phyloP scores from a whole-genome alignment of 140 eudicot species.

The Anethum foeniculum region DNA sequence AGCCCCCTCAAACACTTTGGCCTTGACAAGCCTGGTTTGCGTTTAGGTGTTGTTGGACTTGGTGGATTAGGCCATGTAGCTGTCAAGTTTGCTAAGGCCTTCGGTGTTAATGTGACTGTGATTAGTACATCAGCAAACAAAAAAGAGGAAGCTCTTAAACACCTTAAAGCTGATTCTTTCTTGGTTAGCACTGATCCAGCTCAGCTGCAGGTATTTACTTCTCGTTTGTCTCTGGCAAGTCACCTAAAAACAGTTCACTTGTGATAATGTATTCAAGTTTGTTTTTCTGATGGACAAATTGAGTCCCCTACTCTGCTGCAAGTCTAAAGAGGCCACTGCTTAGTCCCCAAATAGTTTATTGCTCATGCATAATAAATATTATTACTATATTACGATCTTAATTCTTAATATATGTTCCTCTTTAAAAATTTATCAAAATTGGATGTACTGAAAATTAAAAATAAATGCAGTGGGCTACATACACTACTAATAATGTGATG shows the following conservation, averaged over 20 bases:
- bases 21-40: constrained; percentile 19
- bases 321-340: too few relatives aligned
- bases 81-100: constrained; percentile 21
- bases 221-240: background rate
- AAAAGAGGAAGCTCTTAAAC: constrained; percentile 15
- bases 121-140: constrained; percentile 15
- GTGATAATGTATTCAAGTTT: background rate
- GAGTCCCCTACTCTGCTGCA: too few relatives aligned
- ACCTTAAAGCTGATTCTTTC: constrained; percentile 16
- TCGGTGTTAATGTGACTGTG: constrained; percentile 13
- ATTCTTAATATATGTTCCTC: too few relatives aligned
- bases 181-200: constrained; percentile 17
- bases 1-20: constrained; percentile 18
- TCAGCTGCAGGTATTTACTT: constrained; percentile 9
- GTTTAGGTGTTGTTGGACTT: constrained; percentile 15
- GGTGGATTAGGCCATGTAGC: constrained; percentile 22
- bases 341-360: too few relatives aligned
- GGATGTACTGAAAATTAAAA: too few relatives aligned
- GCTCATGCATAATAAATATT: too few relatives aligned
- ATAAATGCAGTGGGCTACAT: too few relatives aligned
- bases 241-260: too few relatives aligned
- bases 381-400: too few relatives aligned
- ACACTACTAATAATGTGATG: background rate
- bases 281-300: too few relatives aligned
- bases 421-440: too few relatives aligned